Base-by-base conservation (phyloP, 148 eudicot species). In the Limonium bicolor region DNA sequence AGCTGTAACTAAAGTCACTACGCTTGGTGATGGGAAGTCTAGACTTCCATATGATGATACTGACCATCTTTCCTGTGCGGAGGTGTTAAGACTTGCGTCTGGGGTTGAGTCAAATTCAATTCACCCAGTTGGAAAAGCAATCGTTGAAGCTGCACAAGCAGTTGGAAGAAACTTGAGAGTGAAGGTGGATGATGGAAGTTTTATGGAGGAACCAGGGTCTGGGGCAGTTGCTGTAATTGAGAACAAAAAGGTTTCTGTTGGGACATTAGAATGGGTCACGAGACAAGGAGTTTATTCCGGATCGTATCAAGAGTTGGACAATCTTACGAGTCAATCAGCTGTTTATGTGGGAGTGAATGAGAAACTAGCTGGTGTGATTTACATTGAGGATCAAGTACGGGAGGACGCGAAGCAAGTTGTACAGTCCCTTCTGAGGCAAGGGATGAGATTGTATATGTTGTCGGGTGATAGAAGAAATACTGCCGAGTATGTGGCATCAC, bases 71-170 rank as follows among this genome's bases (percentile, higher is more conserved):
- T 81, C 94, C 19, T 80, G 78, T 48, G 51, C 61, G 25, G 99
- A 92, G 48, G 55, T 92, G 41, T 62, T 92, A 39, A 67, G 48
- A 52, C 62, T 92, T 53, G 99, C 95, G 3, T 93, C 95, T 59
- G 86, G 76, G 30, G 99, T 92, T 26, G 99, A 92, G 66, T 73
- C 72, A 44, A 92, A 77, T 65, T 80, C 99, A 10, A 73, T 75
- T 41, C 99, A 92, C 62, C 99, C 99, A 29, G 80, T 85, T 51
- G 99, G 94, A 41, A 92, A 85, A 76, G 99, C 99, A 62, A 92
- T 92, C 34, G 82, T 81, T 3, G 66, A 76, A 66, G 95, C 99
- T 34, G 94, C 99, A 41, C 64, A 56, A 48, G 62, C 73, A 31
- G 49, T 60, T 30, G 69, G 71, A 40, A 61, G 72, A 59, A 61